These are phyloP conservation scores for Pyrenochaeta sp. DNA, from an alignment of 2,329 filamentous ascomycete species.

Conservation along the genomic window DNA sequence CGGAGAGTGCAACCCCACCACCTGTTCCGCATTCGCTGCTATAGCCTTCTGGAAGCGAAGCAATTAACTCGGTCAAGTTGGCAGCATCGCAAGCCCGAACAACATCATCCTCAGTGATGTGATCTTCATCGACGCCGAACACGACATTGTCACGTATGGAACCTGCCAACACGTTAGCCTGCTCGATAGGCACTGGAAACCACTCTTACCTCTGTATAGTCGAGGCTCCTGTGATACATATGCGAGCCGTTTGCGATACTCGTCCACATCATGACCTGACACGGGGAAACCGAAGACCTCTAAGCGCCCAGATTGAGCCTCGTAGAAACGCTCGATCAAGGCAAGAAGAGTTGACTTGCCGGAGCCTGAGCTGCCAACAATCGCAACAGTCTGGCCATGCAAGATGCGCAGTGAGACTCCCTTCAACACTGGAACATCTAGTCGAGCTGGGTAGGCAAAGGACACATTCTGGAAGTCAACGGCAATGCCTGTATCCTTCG, in stretches of 20 bases:
- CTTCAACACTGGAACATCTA: background rate
- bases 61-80: constrained; percentile 52
- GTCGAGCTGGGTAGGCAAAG: background rate
- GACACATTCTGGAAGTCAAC: background rate
- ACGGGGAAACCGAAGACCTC: constrained; percentile 78
- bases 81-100: constrained; percentile 77
- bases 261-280: constrained; percentile 32
- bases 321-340: constrained; percentile 89
- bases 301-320: constrained; percentile 77
- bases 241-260: constrained; percentile 71
- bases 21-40: constrained; percentile 41
- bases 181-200: no score
- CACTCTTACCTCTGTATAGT: constrained; percentile 36
- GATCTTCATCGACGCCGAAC: constrained; percentile 56
- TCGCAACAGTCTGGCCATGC: constrained; percentile 71
- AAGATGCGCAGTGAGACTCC: background rate
- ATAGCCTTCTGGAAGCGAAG: constrained; percentile 53
- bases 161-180: constrained; percentile 29
- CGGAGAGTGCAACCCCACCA: constrained; percentile 61
- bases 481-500: constrained; percentile 57
- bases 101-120: constrained; percentile 62
- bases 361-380: constrained; percentile 89
- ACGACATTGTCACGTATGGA: constrained; percentile 57
- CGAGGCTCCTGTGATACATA: constrained; percentile 54
- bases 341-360: constrained; percentile 92